Conservation (phyloP, 371 early-diverging fungal species). For the Syncephalastrum monosporum region DNA sequence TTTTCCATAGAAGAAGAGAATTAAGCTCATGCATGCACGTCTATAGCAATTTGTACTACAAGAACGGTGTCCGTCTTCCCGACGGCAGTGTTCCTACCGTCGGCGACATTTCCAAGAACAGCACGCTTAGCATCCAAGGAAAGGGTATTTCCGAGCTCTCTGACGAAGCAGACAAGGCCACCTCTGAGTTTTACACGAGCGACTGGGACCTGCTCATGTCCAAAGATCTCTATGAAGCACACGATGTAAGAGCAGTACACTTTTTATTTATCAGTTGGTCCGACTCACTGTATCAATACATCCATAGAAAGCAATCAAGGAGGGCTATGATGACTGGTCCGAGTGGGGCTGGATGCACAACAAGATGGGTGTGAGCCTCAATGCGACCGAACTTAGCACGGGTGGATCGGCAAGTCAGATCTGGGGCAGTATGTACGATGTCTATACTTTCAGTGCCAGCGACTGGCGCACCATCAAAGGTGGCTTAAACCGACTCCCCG, state of each 20-base stretch:
- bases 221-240: constrained; percentile 28
- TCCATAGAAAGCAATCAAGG: constrained; percentile 21
- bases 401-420: constrained; percentile 16
- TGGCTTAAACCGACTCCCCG: constrained; percentile 28
- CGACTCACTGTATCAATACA: not conserved
- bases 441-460: constrained; percentile 21
- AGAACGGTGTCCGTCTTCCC: constrained; percentile 26
- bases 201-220: constrained; percentile 26
- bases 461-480: constrained; percentile 33
- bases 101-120: constrained; percentile 19
- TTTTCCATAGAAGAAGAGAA: not conserved
- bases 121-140: constrained; percentile 6
- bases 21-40: not conserved
- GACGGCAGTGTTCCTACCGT: constrained; percentile 29
- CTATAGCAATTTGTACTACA: constrained; percentile 23
- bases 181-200: constrained; percentile 11
- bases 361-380: constrained; percentile 27
- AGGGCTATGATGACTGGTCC: constrained; percentile 35
- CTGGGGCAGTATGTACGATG: constrained; percentile 23
- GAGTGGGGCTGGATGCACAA: constrained; percentile 32
- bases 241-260: constrained; percentile 5
- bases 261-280: not conserved
- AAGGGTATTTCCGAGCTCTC: constrained; percentile 11
- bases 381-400: constrained; percentile 27
- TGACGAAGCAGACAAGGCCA: constrained; percentile 8